Conservation (phyloP, 441 rosid species). For the Populus hybrid region DNA sequence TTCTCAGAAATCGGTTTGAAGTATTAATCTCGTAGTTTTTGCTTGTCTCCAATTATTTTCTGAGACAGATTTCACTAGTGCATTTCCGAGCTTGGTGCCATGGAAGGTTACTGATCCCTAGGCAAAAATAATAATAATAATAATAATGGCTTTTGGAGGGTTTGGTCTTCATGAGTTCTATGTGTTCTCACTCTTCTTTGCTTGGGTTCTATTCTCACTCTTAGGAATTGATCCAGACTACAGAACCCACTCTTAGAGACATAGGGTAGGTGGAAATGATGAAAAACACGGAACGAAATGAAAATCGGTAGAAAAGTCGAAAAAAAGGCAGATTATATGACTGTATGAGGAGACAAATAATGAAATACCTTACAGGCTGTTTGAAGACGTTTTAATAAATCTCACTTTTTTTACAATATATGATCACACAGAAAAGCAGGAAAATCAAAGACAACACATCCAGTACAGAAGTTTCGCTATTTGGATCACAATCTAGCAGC, state of each 20-base stretch:
- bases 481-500: slow-evolving; percentile 31
- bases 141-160: background rate
- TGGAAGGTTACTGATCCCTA: too few relatives aligned
- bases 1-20: too few relatives aligned
- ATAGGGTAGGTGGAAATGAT: background rate
- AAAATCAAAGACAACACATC: background rate
- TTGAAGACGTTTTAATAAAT: background rate
- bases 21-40: too few relatives aligned
- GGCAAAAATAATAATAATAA: too few relatives aligned
- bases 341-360: background rate
- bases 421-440: background rate
- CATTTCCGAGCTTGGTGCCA: too few relatives aligned
- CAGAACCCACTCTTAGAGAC: too few relatives aligned
- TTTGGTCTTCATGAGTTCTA: background rate
- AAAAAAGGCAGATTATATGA: background rate
- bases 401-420: slow-evolving; percentile 3
- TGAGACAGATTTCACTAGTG: too few relatives aligned
- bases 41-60: too few relatives aligned
- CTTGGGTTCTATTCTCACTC: background rate
- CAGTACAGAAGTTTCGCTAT: background rate
- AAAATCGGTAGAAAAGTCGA: background rate
- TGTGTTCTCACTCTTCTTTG: background rate
- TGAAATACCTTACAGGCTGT: background rate
- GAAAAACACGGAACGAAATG: background rate
- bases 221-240: background rate